Conservation (phyloP, 2,329 filamentous ascomycete genomes). For the Alternaria ethzedia region DNA sequence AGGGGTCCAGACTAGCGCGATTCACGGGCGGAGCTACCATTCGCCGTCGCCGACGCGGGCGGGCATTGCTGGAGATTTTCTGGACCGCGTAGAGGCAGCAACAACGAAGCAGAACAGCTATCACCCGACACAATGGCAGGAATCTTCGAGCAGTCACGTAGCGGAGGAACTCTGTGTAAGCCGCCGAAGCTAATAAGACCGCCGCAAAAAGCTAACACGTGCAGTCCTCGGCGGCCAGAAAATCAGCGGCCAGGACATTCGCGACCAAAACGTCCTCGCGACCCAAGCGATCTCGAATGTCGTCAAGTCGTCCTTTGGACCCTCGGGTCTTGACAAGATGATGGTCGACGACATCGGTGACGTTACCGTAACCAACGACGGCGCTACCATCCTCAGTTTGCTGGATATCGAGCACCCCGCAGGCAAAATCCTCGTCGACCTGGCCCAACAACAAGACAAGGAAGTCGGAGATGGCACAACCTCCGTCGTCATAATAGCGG, state of each 20-base stretch:
- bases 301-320: slow-evolving; percentile 97
- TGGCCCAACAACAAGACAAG: slow-evolving; percentile 98
- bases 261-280: slow-evolving; percentile 96
- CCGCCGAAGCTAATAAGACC: slow-evolving; percentile 14
- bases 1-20: slow-evolving; percentile 27
- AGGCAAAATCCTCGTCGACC: slow-evolving; percentile 96
- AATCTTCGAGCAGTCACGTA: slow-evolving; percentile 94
- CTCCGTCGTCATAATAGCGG: slow-evolving; percentile 95
- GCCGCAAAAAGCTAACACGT: slow-evolving; percentile 27
- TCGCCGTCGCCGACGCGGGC: slow-evolving; percentile 25
- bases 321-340: slow-evolving; percentile 98
- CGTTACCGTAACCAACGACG: slow-evolving; percentile 98
- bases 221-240: slow-evolving; percentile 91
- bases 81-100: slow-evolving; percentile 38
- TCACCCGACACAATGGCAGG: slow-evolving; percentile 72
- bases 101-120: slow-evolving; percentile 38
- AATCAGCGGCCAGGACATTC: slow-evolving; percentile 94
- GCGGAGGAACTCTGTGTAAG: slow-evolving; percentile 86
- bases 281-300: slow-evolving; percentile 98
- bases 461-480: slow-evolving; percentile 99
- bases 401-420: slow-evolving; percentile 98
- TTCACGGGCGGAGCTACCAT: slow-evolving; percentile 26
- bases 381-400: slow-evolving; percentile 92
- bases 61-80: slow-evolving; percentile 34
- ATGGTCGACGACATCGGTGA: slow-evolving; percentile 99